Percentiles rank a stretch among this genome's conserved stretches.
These are phyloP conservation scores for Ophiostoma novo-ulmi DNA, from an alignment of 2,329 filamentous ascomycete species.

Conservation along the genomic window DNA sequence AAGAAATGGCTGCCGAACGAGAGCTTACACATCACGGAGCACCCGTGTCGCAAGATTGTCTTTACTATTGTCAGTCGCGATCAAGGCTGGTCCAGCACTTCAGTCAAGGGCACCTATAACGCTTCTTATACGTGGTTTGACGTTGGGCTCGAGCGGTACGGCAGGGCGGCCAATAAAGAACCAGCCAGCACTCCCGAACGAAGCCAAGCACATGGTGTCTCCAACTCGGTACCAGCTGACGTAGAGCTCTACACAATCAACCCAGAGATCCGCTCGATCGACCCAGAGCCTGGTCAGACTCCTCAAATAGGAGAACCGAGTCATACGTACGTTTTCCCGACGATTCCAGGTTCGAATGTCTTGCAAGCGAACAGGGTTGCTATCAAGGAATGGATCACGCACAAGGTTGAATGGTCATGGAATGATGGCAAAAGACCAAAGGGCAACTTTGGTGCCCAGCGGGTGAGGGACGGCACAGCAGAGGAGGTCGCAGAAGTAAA, in stretches of 20 bases:
- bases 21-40: conserved; percentile 33
- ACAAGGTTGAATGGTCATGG: conserved; percentile 51
- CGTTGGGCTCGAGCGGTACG: conserved; percentile 54
- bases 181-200: background rate
- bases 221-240: background rate
- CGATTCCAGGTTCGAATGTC: conserved; percentile 36
- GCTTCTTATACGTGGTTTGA: conserved; percentile 60
- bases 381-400: conserved; percentile 33
- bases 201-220: background rate
- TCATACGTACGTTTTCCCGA: conserved; percentile 36
- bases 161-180: conserved; percentile 31
- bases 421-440: conserved; percentile 37
- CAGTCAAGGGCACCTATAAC: conserved; percentile 39
- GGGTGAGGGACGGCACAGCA: background rate
- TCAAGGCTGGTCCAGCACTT: conserved; percentile 51
- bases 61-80: conserved; percentile 55
- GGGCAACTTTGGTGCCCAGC: background rate
- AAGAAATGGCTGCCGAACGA: conserved; percentile 6
- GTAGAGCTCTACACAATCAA: background rate
- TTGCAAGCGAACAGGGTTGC: conserved; percentile 48
- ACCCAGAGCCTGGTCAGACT: background rate
- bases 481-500: background rate
- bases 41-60: conserved; percentile 56
- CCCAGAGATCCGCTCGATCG: background rate
- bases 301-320: background rate